Base-by-base conservation (phyloP, 805 yeast genomes). In the Starmerella riodocensis region DNA sequence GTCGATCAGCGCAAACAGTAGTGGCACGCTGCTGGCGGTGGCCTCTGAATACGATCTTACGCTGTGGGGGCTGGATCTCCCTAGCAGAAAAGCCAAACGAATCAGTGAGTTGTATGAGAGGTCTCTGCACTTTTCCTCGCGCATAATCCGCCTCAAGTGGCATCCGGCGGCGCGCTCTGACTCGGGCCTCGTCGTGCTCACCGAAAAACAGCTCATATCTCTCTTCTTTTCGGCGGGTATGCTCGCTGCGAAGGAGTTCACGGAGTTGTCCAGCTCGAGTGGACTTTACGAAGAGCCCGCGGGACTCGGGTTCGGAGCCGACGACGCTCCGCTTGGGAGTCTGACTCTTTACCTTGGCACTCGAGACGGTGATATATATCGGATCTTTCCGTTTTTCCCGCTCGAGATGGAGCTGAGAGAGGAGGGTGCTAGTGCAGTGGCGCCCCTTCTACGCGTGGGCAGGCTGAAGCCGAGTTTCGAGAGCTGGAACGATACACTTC, bases 321-420 rank as follows among this genome's bases (percentile, higher is more conserved):
- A 34, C 2, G 53, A 47, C 2, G 55, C 52, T 1, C 48, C 51
- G 1, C 46, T 55, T 16, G 77, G 76, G 11, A 64, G 66, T 3
- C 50, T 78, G 37, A 67, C 80, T 0, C 57, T 79, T 17, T 74
- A 69, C 49, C 52, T 76, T 7, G 49, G 74, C 37, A 67, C 68
- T 8, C 53, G 59, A 8, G 78, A 73, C 38, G 74, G 78, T 12
- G 81, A 78, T 46, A 43, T 80, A 1, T 76, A 67, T 50, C 61
- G 69, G 1, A 58, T 79, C 3, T 73, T 69, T 46, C 91, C 91
- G n/a, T 76, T 76, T 53, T 50, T 71, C 17, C 83, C 86, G 0
- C 43, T 54, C 1, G 55, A 61, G 20, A 48, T 73, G 21, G 54
- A 64, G 1, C 61, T 66, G n/a, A 37, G 65, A 1, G 21, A 14